Evolutionary conservation across 495 filamentous ascomycete species (phyloP), one percentile per base, ranked within the genome.

Genomic region (Penicillium parvum): DNA sequence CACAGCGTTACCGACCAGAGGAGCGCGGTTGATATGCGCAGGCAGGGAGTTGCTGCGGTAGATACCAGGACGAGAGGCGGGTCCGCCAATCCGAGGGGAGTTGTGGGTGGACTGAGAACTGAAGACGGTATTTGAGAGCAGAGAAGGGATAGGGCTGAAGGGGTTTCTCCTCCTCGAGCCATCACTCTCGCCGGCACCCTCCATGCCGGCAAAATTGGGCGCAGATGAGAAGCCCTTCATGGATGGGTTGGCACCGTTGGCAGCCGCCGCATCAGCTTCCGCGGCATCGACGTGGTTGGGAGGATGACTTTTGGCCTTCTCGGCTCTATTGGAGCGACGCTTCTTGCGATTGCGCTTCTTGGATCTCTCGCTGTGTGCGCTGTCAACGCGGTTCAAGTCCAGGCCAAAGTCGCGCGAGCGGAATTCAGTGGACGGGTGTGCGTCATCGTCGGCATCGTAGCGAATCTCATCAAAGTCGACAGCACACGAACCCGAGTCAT

Each of bases 41-140:
- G 89, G 89, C 3, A 94, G 73, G 1, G 89, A 95, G 54, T 79
- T 85, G 20, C 86, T 88, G 32, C 89, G 77, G 22, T 85, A 82
- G 9, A 94, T 76, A 20, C 78, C 78, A 40, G 76, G 77, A 26
- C 40, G 54, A 12, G 41, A 10, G 5, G 32, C 29, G 12, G 71
- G 66, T 27, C 77, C 68, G 2, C 74, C 75, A 4, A 48, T 14
- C 3, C 37, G 52, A 32, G 69, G 57, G 54, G 72, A 42, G 55
- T 65, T 40, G 51, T 53, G 29, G 1, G 63, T 52, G 7, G 55
- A 56, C 8, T 52, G 57, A 20, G 68, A 69, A 45, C 68, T 78
- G 51, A 88, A 87, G 18, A 85, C 81, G 22, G 74, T 85, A 47
- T 82, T 79, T 12, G 81, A 77, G 2, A 88, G 63, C 23, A 84